phyloP scores from a whole-genome alignment of 2,329 filamentous ascomycete genomes.

The Colletotrichum magnum region DNA sequence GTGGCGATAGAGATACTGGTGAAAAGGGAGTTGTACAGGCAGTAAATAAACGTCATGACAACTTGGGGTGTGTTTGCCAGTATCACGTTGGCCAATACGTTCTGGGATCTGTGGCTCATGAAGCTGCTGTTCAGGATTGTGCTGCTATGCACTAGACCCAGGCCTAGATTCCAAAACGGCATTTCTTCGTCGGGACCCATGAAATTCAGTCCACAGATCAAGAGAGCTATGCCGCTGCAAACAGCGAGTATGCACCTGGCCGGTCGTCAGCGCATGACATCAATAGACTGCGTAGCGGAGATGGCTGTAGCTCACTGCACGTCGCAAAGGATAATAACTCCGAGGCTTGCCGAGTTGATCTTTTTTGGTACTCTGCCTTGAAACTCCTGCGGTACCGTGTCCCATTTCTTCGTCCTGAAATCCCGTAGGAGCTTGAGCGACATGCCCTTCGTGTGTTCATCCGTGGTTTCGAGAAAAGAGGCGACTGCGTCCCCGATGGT shows the following conservation, averaged over 20 bases:
- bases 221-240: not conserved
- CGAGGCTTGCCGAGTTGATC: not conserved
- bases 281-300: too few species aligned
- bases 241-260: not conserved
- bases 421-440: not conserved
- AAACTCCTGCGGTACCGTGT: not conserved
- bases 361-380: not conserved
- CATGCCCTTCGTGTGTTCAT: not conserved
- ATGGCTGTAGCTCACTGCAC: not conserved
- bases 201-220: not conserved
- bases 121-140: not conserved
- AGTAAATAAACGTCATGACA: not conserved
- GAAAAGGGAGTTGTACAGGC: not conserved
- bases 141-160: not conserved
- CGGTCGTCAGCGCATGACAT: too few species aligned
- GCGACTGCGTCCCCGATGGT: slow-evolving; percentile 17
- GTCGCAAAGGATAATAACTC: not conserved
- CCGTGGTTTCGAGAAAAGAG: not conserved
- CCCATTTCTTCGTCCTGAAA: not conserved
- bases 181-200: not conserved
- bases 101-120: not conserved
- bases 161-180: not conserved
- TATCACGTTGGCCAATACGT: not conserved
- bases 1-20: not conserved
- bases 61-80: not conserved